phyloP scores from a whole-genome alignment of 2,329 filamentous ascomycete species.

The Botrytis fragariae region DNA sequence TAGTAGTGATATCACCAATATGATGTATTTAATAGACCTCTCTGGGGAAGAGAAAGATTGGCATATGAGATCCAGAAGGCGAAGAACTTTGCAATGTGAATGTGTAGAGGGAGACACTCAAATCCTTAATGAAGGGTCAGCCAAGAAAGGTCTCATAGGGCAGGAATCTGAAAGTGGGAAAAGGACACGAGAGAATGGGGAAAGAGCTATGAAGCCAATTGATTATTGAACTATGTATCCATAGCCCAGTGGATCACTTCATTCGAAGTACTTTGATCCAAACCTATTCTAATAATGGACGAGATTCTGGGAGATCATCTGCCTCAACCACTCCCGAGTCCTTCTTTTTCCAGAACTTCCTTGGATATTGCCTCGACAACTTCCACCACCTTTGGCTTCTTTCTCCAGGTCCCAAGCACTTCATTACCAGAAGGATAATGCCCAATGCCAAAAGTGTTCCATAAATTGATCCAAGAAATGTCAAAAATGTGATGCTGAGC shows the following conservation, averaged over 20 bases:
- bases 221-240: background rate
- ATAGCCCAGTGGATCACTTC: background rate
- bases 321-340: background rate
- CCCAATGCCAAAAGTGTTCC: conserved; percentile 35
- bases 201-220: background rate
- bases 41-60: background rate
- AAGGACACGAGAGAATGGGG: background rate
- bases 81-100: background rate
- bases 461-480: conserved; percentile 38
- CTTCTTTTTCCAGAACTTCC: background rate
- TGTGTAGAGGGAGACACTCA: background rate
- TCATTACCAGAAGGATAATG: conserved; percentile 5
- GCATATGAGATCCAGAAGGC: background rate
- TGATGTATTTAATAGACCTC: background rate
- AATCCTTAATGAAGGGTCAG: background rate
- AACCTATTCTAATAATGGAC: background rate
- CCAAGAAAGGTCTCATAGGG: background rate
- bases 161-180: background rate
- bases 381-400: background rate
- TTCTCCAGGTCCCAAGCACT: background rate
- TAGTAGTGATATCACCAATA: background rate
- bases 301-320: background rate
- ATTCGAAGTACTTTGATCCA: background rate
- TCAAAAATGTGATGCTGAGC: conserved; percentile 40
- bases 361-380: background rate